These are phyloP conservation scores for Tothia fuscella DNA, from an alignment of 2,329 filamentous ascomycete species.

Conservation along the genomic window DNA sequence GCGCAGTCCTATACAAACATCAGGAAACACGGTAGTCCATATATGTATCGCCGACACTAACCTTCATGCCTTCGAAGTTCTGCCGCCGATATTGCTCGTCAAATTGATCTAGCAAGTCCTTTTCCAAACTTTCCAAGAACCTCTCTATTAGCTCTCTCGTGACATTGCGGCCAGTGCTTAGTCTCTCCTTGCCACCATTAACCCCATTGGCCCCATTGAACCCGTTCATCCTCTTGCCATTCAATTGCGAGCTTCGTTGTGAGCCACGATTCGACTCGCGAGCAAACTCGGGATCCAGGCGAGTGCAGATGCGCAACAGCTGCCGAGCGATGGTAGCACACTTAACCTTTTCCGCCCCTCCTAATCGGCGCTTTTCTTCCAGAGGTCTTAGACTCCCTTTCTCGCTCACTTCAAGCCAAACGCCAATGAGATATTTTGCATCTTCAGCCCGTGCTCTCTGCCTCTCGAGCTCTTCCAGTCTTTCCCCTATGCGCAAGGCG, in stretches of 20 bases:
- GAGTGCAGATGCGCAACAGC: conserved; percentile 83
- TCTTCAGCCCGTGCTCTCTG: conserved; percentile 84
- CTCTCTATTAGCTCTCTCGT: conserved; percentile 90
- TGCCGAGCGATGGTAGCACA: conserved; percentile 91
- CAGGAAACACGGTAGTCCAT: too few species aligned
- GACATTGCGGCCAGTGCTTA: conserved; percentile 35
- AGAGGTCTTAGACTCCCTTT: conserved; percentile 75
- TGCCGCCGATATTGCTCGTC: conserved; percentile 92
- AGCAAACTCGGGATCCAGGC: conserved; percentile 68
- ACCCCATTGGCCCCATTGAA: conserved; percentile 37
- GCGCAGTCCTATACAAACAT: conserved; percentile 67
- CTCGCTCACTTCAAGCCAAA: conserved; percentile 92
- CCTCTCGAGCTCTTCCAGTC: conserved; percentile 84
- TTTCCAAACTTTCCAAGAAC: conserved; percentile 89
- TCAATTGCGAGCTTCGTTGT: not conserved
- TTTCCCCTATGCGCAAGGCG: conserved; percentile 88
- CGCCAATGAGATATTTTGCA: conserved; percentile 89
- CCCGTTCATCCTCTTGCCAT: conserved; percentile 1
- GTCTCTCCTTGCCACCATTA: conserved; percentile 17
- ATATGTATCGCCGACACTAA: too few species aligned
- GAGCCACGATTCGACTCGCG: too few species aligned
- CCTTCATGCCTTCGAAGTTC: conserved; percentile 95
- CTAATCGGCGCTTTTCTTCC: conserved; percentile 76
- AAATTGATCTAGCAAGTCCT: conserved; percentile 90
- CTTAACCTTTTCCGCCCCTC: conserved; percentile 82